These are phyloP conservation scores for Aspergillus sclerotiicarbonarius DNA, from an alignment of 495 filamentous ascomycete genomes.

Conservation along the genomic window DNA sequence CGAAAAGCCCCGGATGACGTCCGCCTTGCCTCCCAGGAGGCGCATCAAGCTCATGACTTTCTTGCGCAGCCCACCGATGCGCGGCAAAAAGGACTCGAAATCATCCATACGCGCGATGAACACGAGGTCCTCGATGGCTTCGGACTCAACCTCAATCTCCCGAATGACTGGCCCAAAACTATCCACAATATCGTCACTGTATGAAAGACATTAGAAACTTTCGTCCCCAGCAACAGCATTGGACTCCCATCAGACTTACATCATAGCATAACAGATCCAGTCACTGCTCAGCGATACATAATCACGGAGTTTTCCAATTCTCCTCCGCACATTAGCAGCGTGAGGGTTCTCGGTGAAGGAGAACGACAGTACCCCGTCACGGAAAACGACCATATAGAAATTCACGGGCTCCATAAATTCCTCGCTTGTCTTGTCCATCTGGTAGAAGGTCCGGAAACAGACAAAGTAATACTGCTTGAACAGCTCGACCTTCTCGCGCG, in stretches of 20 bases:
- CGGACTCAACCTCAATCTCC: constrained; percentile 81
- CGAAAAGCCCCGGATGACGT: constrained; percentile 94
- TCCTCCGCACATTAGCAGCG: constrained; percentile 80
- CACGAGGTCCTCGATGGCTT: constrained; percentile 90
- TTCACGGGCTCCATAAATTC: constrained; percentile 85
- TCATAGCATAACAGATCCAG: constrained; percentile 99
- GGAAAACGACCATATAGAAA: constrained; percentile 95
- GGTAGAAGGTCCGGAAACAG: constrained; percentile 90
- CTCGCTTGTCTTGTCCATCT: constrained; percentile 73
- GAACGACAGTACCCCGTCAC: constrained; percentile 91
- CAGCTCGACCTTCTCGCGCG: constrained; percentile 96
- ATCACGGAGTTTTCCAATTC: constrained; percentile 89
- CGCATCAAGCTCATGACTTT: constrained; percentile 93
- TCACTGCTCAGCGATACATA: constrained; percentile 90
- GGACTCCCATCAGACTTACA: constrained; percentile 55
- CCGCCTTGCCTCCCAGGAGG: constrained; percentile 90
- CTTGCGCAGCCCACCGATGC: constrained; percentile 87
- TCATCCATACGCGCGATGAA: constrained; percentile 88
- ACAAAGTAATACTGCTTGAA: constrained; percentile 98
- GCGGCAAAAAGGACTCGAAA: constrained; percentile 77
- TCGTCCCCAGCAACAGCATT: too few relatives aligned
- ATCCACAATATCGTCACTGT: constrained; percentile 93
- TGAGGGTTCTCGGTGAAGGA: constrained; percentile 83
- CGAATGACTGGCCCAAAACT: constrained; percentile 86
- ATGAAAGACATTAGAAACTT: too few relatives aligned